Conservation (phyloP, 495 filamentous ascomycete genomes). For the Aspergillus bridgeri region DNA sequence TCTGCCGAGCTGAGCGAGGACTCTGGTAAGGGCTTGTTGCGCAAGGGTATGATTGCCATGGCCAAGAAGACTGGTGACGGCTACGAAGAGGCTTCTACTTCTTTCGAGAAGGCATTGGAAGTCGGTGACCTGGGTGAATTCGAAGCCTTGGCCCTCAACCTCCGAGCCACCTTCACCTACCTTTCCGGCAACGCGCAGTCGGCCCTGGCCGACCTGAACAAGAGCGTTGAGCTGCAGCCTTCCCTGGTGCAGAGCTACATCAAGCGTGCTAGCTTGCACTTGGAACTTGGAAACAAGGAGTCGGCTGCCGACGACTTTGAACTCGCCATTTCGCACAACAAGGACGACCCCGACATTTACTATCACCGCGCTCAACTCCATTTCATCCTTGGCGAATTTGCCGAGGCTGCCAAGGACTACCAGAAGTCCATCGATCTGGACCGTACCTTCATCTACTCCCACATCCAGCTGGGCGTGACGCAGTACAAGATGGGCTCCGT, state of each 20-base stretch:
- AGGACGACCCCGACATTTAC: slow-evolving; percentile 93
- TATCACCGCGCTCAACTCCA: slow-evolving; percentile 98
- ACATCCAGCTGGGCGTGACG: slow-evolving; percentile 98
- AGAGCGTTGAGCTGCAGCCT: slow-evolving; percentile 86
- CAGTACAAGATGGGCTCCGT: slow-evolving; percentile 99
- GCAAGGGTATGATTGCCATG: slow-evolving; percentile 76
- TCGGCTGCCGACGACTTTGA: slow-evolving; percentile 85
- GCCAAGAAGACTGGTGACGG: slow-evolving; percentile 80
- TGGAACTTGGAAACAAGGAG: slow-evolving; percentile 88
- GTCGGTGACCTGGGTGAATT: slow-evolving; percentile 70
- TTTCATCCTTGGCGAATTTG: slow-evolving; percentile 94
- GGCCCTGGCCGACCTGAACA: slow-evolving; percentile 79
- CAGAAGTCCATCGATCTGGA: slow-evolving; percentile 99
- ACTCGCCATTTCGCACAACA: slow-evolving; percentile 78
- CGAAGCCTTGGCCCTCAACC: slow-evolving; percentile 90
- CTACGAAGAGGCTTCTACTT: slow-evolving; percentile 78
- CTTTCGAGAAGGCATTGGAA: slow-evolving; percentile 87
- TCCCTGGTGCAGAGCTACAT: slow-evolving; percentile 93
- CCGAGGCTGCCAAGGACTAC: slow-evolving; percentile 94
- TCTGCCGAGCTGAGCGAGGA: slow-evolving; percentile 69
- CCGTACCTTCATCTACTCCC: slow-evolving; percentile 93
- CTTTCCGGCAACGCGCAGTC: slow-evolving; percentile 80
- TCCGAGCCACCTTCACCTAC: slow-evolving; percentile 93
- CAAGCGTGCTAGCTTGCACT: slow-evolving; percentile 96
- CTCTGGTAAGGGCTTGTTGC: slow-evolving; percentile 78